phyloP scores from a whole-genome alignment of 1,284 basidiomycete genomes.

The Tylopilus sp. region DNA sequence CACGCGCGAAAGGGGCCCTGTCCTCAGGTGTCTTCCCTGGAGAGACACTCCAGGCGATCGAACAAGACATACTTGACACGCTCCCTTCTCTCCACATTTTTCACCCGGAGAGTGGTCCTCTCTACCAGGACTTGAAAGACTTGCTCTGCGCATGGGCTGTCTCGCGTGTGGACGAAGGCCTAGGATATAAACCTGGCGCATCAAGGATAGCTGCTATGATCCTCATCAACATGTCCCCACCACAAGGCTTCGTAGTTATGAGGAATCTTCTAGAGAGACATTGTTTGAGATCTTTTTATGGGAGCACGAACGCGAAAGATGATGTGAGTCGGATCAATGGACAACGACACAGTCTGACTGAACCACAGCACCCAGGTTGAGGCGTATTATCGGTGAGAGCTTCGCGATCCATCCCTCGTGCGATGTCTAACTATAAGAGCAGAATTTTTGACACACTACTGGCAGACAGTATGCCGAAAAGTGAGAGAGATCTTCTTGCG shows the following conservation, averaged over 20 bases:
- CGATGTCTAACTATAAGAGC: conserved; percentile 18
- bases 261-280: conserved; percentile 86
- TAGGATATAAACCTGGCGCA: conserved; percentile 69
- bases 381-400: conserved; percentile 60
- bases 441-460: conserved; percentile 91
- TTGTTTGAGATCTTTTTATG: conserved; percentile 82
- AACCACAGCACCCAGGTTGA: conserved; percentile 54
- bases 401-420: not conserved
- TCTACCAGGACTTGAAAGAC: conserved; percentile 84
- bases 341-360: conserved; percentile 25
- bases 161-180: conserved; percentile 80
- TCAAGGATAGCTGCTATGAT: conserved; percentile 84
- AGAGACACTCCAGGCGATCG: conserved; percentile 65
- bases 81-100: conserved; percentile 90
- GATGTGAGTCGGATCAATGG: conserved; percentile 57
- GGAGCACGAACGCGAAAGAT: conserved; percentile 60
- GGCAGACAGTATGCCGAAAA: conserved; percentile 91
- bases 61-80: conserved; percentile 75
- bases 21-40: conserved; percentile 69
- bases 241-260: conserved; percentile 81
- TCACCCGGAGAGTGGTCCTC: conserved; percentile 67
- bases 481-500: conserved; percentile 41
- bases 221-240: conserved; percentile 77
- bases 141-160: conserved; percentile 90
- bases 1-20: conserved; percentile 71